phyloP scores from a whole-genome alignment of 2,329 filamentous ascomycete genomes.

The Bertia moriformis region DNA sequence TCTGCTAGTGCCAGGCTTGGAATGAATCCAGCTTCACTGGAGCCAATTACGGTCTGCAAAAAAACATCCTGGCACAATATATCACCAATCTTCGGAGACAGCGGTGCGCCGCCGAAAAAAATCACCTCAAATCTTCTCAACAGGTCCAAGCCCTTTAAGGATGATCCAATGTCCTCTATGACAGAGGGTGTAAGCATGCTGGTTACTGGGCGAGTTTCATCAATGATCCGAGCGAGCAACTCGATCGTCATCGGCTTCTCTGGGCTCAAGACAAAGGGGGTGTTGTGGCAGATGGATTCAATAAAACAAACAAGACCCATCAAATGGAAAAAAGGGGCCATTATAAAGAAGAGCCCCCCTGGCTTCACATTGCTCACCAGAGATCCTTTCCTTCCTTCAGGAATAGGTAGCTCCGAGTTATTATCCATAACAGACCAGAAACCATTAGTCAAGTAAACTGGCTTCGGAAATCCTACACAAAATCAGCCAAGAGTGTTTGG shows the following conservation, averaged over 20 bases:
- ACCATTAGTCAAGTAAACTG: constrained; percentile 8
- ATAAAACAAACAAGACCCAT: not conserved
- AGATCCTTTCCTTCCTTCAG: constrained; percentile 5
- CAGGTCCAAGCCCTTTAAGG: constrained; percentile 11
- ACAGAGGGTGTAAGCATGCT: constrained; percentile 17
- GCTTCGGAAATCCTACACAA: constrained; percentile 6
- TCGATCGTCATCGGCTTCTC: not conserved
- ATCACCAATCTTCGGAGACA: not conserved
- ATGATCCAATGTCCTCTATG: constrained; percentile 25
- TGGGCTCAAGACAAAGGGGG: not conserved
- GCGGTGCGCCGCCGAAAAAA: constrained; percentile 17
- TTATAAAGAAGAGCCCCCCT: constrained; percentile 1
- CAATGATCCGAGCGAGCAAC: not conserved
- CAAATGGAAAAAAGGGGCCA: constrained; percentile 4
- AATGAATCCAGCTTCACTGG: constrained; percentile 4
- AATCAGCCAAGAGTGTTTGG: not conserved
- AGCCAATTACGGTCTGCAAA: not conserved
- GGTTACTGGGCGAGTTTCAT: not conserved
- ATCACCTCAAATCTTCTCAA: constrained; percentile 18
- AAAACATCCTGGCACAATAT: not conserved
- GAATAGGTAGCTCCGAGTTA: constrained; percentile 5
- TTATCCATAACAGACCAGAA: constrained; percentile 7
- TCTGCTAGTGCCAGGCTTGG: constrained; percentile 4
- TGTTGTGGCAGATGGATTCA: not conserved
- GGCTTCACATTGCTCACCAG: not conserved